phyloP scores from a whole-genome alignment of 768 basidiomycete genomes.

The Termitomyces sp. region DNA sequence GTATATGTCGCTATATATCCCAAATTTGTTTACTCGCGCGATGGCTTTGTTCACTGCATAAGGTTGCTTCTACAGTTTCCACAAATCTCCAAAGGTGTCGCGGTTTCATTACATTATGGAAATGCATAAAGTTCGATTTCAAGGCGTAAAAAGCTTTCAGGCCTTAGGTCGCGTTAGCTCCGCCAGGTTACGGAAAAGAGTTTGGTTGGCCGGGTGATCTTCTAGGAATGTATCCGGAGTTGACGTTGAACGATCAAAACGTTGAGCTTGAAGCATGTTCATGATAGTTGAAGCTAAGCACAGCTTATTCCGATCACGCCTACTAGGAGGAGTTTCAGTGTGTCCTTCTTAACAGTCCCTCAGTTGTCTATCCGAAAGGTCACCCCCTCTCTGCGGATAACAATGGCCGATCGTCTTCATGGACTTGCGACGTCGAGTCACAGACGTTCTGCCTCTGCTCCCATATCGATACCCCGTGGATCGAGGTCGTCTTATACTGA shows the following conservation, averaged over 20 bases:
- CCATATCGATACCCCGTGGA: constrained; percentile 13
- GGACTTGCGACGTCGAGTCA: constrained; percentile 6
- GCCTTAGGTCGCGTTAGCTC: background rate
- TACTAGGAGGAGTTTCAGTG: constrained; percentile 3
- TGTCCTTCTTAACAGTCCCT: constrained; percentile 4
- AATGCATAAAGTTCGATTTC: background rate
- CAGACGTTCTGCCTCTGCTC: constrained; percentile 11
- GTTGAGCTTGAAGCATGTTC: background rate
- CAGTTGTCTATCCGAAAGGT: background rate
- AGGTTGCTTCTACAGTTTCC: too few species aligned
- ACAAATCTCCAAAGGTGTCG: background rate
- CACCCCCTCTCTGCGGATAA: background rate
- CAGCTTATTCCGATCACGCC: background rate
- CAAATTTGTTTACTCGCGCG: background rate
- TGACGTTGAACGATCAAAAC: too few species aligned
- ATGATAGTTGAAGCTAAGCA: background rate
- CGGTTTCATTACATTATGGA: background rate
- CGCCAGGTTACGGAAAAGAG: background rate
- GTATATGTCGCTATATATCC: constrained; percentile 3
- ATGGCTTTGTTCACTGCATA: too few species aligned
- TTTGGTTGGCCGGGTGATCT: constrained; percentile 24
- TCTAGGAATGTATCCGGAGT: background rate
- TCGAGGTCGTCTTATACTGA: constrained; percentile 8
- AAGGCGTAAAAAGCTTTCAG: background rate
- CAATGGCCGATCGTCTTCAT: constrained; percentile 13